Base-by-base conservation (phyloP, 257 asterid genomes). In the Solanum corneliomulleri region DNA sequence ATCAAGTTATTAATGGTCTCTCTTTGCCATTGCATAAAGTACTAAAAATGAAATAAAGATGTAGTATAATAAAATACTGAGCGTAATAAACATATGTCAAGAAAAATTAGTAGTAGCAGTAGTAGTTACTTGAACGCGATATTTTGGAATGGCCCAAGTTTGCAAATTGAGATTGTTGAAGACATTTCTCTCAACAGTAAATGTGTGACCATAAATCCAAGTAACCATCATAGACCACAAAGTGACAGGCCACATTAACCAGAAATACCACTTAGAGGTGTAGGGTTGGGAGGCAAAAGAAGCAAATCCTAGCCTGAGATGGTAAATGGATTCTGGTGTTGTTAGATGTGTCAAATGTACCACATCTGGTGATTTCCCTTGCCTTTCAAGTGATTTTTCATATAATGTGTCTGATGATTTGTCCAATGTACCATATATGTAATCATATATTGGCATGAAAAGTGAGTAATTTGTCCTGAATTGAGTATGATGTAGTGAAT, bases 391-490 rank as follows among this genome's bases (percentile, higher is more conserved):
- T 37, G 99, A 94, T 4, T 75, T 89, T 71, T 96, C 98, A 9
- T 96, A 90, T 37, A 96, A 49, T 5, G 33, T 27, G 56, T 94
- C 99, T 0, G 98, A 72, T 4, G 98, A 93, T 68, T 77, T 90
- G 94, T 96, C 99, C 93, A 91, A 68, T 9, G 98, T 95, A 20
- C 91, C 90, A 18, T 96, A 95, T 56, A 96, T 81, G 66, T 92
- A 95, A 81, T 96, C 99, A 11, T 96, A 96, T 60, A 96, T 83
- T 5, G 99, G 99, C 99, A 96, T 95, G 97, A 96, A 96, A 1
- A 96, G 96, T 1, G 98, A 94, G 86, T 95, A 96, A 41, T 96
- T 96, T 15, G 98, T 96, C 72, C 98, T 90, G 25, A 96, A 96
- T 74, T 96, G 99, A 12, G 99, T 96, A 85, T 96, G 99, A 66